Evolutionary conservation across 768 basidiomycete genomes (phyloP), one percentile per base, ranked within the genome.

Genomic region (Termitomyces sp.): DNA sequence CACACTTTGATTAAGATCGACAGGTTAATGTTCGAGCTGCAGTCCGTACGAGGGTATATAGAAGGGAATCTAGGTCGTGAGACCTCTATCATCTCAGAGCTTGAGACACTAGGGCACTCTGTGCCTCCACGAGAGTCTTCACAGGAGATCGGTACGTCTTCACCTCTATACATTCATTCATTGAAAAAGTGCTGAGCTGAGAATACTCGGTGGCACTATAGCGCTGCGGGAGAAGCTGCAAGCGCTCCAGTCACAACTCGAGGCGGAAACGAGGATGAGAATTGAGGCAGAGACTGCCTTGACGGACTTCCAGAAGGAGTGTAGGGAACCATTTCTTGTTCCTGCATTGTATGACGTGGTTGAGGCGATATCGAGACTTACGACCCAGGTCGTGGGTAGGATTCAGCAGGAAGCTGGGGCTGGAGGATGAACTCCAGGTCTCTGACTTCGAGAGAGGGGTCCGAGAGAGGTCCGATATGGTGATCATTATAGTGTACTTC

Each of bases 281-380:
- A 34, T 66, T n/a, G 75, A 75, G 55, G 76, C 75, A 3, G 85
- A 85, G 59, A 67, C 63, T 12, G 66, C 69, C 14, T 60, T 85
- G 57, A 63, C 61, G 46, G 83, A 84, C 21, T 70, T 86, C 16
- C 70, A 77, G 58, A 69, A 73, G 44, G 84, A 86, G 64, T 76
- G 77, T 51, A 70, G 66, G 51, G 65, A 72, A 54, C 84, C 84
- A 16, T 87, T 86, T 58, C 70, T 85, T 40, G 82, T 83, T 5
- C 83, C 82, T 17, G 80, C 78, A 11, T 65, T 86, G 60, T 66
- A 84, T 56, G 79, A 81, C 10, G 80, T 82, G 12, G 84, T 85
- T 53, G 55, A 80, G 17, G 67, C 67, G 25, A 72, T 86, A 47
- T 80, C 82, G 19, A 76, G 76, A 54, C 61, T 80, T 58, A 75